Base-by-base conservation (phyloP, 495 filamentous ascomycete species). In the Tuber indicum region DNA sequence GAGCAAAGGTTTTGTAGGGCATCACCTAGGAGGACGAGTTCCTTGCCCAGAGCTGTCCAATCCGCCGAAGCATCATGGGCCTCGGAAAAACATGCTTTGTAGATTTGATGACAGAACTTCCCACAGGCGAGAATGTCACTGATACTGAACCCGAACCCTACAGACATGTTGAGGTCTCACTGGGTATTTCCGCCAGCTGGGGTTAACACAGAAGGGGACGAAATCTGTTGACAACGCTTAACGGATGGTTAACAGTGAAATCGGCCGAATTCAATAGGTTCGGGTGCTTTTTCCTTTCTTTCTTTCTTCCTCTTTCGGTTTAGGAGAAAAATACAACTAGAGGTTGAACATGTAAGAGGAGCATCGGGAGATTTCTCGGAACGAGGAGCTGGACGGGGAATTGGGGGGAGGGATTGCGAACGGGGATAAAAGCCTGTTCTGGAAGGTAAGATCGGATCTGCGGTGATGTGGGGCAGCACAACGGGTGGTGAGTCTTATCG, bases 41-140 rank as follows among this genome's bases (percentile, higher is more conserved):
- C 76, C 26, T 71, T 69, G 41, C 76, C 76, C 39, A 78, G 76
- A 46, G 47, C 72, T 14, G 26, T 70, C 76, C 76, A 78, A 17
- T 47, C 72, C 47, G 74, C 66, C 47, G 72, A 49, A 17, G 76
- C 74, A 41, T 78, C 76, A 12, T 52, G 47, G 1, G 76, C 9
- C 19, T 78, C 76, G 42, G 74, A 75, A 58, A 78, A 78, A 45
- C 76, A 78, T 23, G 76, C 76, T 42, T 70, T 72, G 76, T 78
- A 78, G 41, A 78, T 62, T 41, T 78, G 74, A 23, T 78, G 49
- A 46, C 76, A 78, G 47, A 78, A 52, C 46, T 75, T 72, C 42
- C 76, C 76, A n/a, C 74, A 78, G 70, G 76, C 74, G 43, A 78
- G 46, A 45, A 78, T 78, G n/a, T 78, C 76, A 7, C 76, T 74